Conservation (phyloP, 2,329 filamentous ascomycete species). For the Whalleya microplaca region DNA sequence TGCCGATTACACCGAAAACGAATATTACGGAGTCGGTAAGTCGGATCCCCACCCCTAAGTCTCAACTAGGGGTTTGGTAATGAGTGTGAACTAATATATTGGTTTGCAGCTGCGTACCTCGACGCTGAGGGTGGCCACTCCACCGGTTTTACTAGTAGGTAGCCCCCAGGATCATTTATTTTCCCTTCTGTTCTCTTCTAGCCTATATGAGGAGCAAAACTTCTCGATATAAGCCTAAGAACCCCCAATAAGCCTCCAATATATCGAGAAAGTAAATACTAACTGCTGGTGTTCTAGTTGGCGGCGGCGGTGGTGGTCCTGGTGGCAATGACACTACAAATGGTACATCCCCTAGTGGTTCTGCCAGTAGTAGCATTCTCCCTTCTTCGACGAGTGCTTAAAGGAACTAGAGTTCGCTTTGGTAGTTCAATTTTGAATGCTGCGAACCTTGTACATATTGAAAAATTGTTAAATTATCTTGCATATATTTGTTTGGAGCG, state of each 20-base stretch:
- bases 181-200: too few relatives aligned
- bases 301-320: constrained; percentile 10
- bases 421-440: neutral
- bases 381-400: constrained; percentile 11
- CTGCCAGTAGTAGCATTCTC: constrained; percentile 11
- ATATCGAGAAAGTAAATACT: too few relatives aligned
- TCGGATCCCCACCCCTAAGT: neutral
- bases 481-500: neutral
- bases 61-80: neutral
- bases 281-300: too few relatives aligned
- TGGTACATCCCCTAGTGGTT: constrained; percentile 16
- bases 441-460: neutral
- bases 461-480: neutral
- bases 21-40: constrained; percentile 32
- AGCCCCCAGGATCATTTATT: too few relatives aligned
- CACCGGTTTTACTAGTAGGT: constrained; percentile 19
- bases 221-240: too few relatives aligned
- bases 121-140: constrained; percentile 35
- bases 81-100: constrained; percentile 1
- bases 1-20: constrained; percentile 35
- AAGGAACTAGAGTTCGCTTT: neutral
- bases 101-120: constrained; percentile 27
- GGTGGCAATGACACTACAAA: constrained; percentile 30
- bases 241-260: too few relatives aligned
- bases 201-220: too few relatives aligned